phyloP scores from a whole-genome alignment of 306 rosid genomes.

The Datisca glomerata region DNA sequence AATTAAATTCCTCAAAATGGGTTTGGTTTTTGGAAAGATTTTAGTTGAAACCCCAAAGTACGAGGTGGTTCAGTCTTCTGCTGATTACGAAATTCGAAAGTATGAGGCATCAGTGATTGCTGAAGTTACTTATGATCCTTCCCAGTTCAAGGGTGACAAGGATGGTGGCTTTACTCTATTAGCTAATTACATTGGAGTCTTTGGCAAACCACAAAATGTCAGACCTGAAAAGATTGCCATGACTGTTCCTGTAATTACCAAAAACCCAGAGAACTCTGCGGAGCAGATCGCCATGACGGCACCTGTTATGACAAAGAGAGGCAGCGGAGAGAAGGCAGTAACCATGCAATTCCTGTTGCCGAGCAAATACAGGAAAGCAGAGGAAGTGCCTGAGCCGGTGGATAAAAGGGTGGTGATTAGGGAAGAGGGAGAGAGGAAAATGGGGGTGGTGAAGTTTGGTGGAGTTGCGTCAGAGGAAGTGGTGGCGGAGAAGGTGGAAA shows the following conservation, averaged over 20 bases:
- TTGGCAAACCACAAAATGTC: conserved; percentile 57
- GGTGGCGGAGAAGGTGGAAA: conserved; percentile 57
- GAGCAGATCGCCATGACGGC: conserved; percentile 72
- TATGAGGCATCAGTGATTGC: conserved; percentile 58
- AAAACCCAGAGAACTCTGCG: conserved; percentile 8
- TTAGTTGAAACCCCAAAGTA: conserved; percentile 48
- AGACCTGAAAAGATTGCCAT: conserved; percentile 74
- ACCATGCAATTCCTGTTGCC: conserved; percentile 76
- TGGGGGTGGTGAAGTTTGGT: conserved; percentile 65
- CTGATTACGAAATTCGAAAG: conserved; percentile 59
- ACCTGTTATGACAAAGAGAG: conserved; percentile 49
- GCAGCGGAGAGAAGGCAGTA: conserved; percentile 26
- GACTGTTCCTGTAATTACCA: conserved; percentile 77
- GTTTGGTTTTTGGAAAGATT: conserved; percentile 64
- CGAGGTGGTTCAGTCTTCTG: conserved; percentile 32
- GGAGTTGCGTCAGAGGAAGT: conserved; percentile 49
- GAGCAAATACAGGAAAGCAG: conserved; percentile 35
- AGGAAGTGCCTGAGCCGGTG: conserved; percentile 74
- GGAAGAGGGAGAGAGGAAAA: conserved; percentile 61
- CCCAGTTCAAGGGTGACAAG: conserved; percentile 56
- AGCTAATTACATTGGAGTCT: conserved; percentile 73
- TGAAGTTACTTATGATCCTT: conserved; percentile 62
- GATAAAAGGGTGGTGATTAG: conserved; percentile 70
- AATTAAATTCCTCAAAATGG: conserved; percentile 49
- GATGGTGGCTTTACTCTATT: conserved; percentile 71